Conservation (phyloP, 1,284 basidiomycete species). For the Tilletia setariae region DNA sequence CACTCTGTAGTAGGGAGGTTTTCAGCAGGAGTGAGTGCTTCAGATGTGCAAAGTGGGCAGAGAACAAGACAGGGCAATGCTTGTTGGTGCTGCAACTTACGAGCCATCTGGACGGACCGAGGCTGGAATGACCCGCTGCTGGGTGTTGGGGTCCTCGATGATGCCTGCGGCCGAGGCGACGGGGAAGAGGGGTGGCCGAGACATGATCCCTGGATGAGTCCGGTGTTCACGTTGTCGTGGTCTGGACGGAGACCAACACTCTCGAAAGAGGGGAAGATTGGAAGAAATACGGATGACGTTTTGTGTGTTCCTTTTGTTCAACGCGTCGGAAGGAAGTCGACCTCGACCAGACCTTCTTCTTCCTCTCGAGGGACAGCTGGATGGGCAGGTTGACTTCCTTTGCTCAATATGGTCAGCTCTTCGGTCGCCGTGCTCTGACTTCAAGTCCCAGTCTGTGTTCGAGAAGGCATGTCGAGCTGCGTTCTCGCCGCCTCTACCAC, state of each 20-base stretch:
- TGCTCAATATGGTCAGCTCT: too few relatives aligned
- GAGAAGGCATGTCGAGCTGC: too few relatives aligned
- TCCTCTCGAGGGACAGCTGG: too few relatives aligned
- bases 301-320: too few relatives aligned
- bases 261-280: constrained; percentile 15
- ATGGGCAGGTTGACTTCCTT: too few relatives aligned
- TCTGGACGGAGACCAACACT: too few relatives aligned
- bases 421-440: too few relatives aligned
- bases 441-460: too few relatives aligned
- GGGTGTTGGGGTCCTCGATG: constrained; percentile 72
- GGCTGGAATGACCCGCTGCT: constrained; percentile 82
- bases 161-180: constrained; percentile 73
- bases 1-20: constrained; percentile 59
- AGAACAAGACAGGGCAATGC: not conserved
- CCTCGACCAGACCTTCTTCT: too few relatives aligned
- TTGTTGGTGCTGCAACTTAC: constrained; percentile 63
- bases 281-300: not conserved
- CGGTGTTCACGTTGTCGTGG: not conserved
- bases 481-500: too few relatives aligned
- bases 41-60: not conserved
- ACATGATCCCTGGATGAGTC: constrained; percentile 60
- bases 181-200: constrained; percentile 70
- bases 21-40: not conserved
- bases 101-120: constrained; percentile 78
- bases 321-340: too few relatives aligned